Evolutionary conservation across 306 rosid genomes (phyloP), one percentile per base, ranked within the genome.

Genomic region (Alnus rubra): DNA sequence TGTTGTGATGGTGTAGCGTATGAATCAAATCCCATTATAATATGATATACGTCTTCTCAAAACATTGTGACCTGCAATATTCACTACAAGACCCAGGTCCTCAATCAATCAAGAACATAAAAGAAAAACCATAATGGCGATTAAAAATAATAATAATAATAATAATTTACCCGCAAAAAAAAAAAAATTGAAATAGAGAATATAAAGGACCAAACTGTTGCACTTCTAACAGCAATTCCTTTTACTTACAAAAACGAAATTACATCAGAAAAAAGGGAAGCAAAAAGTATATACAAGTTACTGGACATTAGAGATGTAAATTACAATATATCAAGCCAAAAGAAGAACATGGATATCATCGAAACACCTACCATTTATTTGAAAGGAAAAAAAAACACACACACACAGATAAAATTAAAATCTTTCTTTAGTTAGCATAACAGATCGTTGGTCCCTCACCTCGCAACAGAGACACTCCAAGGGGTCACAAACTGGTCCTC

Each of bases 401-500:
- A 35, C 3, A 54, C 28, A 1, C n/a, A 74, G 51, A 15, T 60
- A 69, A 76, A 4, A 62, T 30, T 42, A 3, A 49, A 2, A 12
- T 23, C 28, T 23, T 23, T 23, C 28, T 5, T 31, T 42, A 55
- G 30, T 37, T 28, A 56, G 63, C 33, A 60, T 1, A 5, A 35
- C 44, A 68, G 79, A 77, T 77, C 44, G 74, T 6, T 58, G 51
- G 37, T 13, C 82, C 33, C 83, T 77, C 73, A 95, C 98, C 97
- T 90, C 1, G 98, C 97, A 77, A 95, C 94, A 59, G 98, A 91
- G 62, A 91, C 73, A 82, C 81, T 87, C 98, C 98, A 95, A 9
- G 98, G 98, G 7, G 98, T 95, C 75, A 95, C 83, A 62, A 65
- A 18, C 78, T 88, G 94, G 47, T 92, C 98, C 84, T 91, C 94